These are phyloP conservation scores for Lentinula boryana DNA, from an alignment of 768 basidiomycete genomes.

Conservation along the genomic window DNA sequence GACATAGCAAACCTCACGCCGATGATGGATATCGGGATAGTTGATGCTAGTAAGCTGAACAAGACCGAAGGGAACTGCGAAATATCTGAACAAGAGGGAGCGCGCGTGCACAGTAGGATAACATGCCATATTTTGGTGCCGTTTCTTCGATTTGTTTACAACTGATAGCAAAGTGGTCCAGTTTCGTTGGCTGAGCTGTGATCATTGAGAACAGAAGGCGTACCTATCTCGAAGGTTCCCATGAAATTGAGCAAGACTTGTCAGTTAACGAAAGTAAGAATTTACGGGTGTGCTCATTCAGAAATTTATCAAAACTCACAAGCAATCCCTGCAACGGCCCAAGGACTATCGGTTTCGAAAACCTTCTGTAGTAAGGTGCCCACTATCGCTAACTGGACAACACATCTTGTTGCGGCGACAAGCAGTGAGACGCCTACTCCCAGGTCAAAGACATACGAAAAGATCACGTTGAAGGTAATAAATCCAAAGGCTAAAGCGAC, in stretches of 20 bases:
- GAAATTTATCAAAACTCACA: conserved; percentile 37
- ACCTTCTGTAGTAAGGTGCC: conserved; percentile 65
- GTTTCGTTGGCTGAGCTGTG: neutral
- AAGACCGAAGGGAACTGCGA: conserved; percentile 61
- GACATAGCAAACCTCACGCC: conserved; percentile 75
- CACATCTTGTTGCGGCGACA: conserved; percentile 66
- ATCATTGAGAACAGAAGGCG: conserved; percentile 14
- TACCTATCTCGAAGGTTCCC: conserved; percentile 74
- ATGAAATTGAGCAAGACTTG: conserved; percentile 67
- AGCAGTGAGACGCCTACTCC: conserved; percentile 65
- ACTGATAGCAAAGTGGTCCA: conserved; percentile 30
- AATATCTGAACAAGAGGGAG: neutral
- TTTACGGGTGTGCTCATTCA: neutral
- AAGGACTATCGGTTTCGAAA: conserved; percentile 69
- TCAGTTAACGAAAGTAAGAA: neutral
- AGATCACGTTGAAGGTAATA: conserved; percentile 61
- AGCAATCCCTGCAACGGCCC: conserved; percentile 69
- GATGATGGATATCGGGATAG: conserved; percentile 73
- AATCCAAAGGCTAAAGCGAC: conserved; percentile 73
- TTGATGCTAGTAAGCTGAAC: conserved; percentile 65
- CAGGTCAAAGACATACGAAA: conserved; percentile 62
- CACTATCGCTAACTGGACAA: conserved; percentile 73
- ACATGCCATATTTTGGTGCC: conserved; percentile 69
- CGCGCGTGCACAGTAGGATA: neutral
- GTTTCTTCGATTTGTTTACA: conserved; percentile 69